Evolutionary conservation across 2,329 filamentous ascomycete species (phyloP).

Genomic region (Colletotrichum liriopes): DNA sequence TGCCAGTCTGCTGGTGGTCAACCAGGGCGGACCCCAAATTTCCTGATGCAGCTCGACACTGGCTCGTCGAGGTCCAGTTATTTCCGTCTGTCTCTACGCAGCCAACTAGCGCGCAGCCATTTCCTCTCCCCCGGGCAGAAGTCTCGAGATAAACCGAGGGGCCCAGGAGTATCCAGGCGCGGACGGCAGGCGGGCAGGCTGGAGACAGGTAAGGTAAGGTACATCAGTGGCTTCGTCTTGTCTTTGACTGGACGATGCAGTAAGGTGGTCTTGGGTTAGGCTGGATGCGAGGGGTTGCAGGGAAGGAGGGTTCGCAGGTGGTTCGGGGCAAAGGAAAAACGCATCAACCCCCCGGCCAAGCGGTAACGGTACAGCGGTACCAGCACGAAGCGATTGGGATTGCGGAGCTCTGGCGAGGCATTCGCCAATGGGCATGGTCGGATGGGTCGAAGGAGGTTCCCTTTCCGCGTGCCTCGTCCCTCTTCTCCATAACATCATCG

Average conservation of each 20-base stretch:
- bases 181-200: slow-evolving; percentile 13
- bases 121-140: slow-evolving; percentile 23
- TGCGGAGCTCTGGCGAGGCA: slow-evolving; percentile 29
- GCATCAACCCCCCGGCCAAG: slow-evolving; percentile 39
- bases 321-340: slow-evolving; percentile 44
- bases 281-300: slow-evolving; percentile 36
- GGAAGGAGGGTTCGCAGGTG: slow-evolving; percentile 37
- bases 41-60: slow-evolving; percentile 12
- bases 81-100: slow-evolving; percentile 5
- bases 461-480: slow-evolving; percentile 38
- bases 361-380: slow-evolving; percentile 36
- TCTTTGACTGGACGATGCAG: slow-evolving; percentile 24
- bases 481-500: slow-evolving; percentile 41
- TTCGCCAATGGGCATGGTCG: slow-evolving; percentile 25
- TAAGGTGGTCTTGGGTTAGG: slow-evolving; percentile 12
- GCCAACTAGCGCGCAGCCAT: neutral
- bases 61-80: slow-evolving; percentile 15
- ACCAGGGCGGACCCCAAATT: slow-evolving; percentile 5
- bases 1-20: neutral
- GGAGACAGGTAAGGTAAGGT: slow-evolving; percentile 16
- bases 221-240: slow-evolving; percentile 4
- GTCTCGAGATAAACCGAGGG: slow-evolving; percentile 22
- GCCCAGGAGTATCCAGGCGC: slow-evolving; percentile 39
- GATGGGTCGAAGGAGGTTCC: slow-evolving; percentile 22
- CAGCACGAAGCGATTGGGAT: slow-evolving; percentile 29